Conservation (phyloP, 2,329 filamentous ascomycete genomes). For the Tricladium varicosporioides region DNA sequence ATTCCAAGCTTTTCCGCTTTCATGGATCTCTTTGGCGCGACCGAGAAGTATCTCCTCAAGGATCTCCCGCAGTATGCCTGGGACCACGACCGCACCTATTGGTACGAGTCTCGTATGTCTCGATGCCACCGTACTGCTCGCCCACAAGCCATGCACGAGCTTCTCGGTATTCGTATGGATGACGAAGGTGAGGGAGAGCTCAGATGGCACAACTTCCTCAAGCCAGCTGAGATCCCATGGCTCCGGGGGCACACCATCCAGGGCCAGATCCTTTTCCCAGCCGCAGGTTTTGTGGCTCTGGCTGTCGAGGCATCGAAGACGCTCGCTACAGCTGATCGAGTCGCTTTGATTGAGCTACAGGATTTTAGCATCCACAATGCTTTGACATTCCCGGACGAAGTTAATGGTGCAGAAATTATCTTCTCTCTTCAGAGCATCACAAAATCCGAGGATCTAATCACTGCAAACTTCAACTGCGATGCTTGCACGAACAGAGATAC, state of each 20-base stretch:
- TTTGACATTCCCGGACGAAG: slow-evolving; percentile 11
- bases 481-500: not conserved
- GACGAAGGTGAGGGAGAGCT: slow-evolving; percentile 22
- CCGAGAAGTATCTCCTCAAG: slow-evolving; percentile 1
- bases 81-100: slow-evolving; percentile 9
- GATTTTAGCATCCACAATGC: slow-evolving; percentile 14
- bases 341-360: slow-evolving; percentile 11
- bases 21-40: not conserved
- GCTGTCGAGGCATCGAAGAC: not conserved
- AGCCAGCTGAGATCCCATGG: slow-evolving; percentile 42
- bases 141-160: not conserved
- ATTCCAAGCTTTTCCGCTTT: not conserved
- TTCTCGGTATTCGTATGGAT: slow-evolving; percentile 2
- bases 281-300: slow-evolving; percentile 13
- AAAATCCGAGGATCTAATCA: not conserved
- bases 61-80: slow-evolving; percentile 10
- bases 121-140: not conserved
- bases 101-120: slow-evolving; percentile 9
- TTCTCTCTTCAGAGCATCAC: not conserved
- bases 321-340: not conserved
- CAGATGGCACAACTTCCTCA: slow-evolving; percentile 39
- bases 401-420: slow-evolving; percentile 4
- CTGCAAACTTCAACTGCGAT: not conserved
- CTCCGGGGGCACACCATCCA: slow-evolving; percentile 46
- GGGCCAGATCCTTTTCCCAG: slow-evolving; percentile 47